A percentile compares a stretch with the other conserved stretches of the same genome.
phyloP scores from a whole-genome alignment of 768 basidiomycete genomes.

The Phylloporus sp. region DNA sequence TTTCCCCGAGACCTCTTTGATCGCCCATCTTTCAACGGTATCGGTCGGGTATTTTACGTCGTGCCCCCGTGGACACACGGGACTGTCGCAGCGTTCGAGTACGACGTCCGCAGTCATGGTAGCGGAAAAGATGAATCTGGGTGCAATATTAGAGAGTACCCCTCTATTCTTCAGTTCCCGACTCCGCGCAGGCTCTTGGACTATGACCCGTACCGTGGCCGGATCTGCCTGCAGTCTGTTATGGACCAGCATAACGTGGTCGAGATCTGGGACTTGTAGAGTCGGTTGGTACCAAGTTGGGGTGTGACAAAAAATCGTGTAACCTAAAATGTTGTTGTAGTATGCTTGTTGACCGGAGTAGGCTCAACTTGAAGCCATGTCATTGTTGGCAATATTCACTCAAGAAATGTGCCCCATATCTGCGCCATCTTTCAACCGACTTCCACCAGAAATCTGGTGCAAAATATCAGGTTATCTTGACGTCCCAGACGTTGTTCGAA shows the following conservation, averaged over 20 bases:
- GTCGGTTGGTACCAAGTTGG: neutral
- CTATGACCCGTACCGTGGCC: slow-evolving; percentile 19
- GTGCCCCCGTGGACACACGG: neutral
- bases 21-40: slow-evolving; percentile 12
- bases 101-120: neutral
- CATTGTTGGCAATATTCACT: too few species aligned
- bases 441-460: too few species aligned
- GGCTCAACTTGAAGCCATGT: too few species aligned
- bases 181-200: slow-evolving; percentile 1
- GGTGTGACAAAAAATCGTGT: too few species aligned
- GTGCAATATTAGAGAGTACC: neutral
- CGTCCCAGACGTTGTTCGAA: too few species aligned
- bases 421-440: too few species aligned
- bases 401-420: too few species aligned
- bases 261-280: slow-evolving; percentile 10
- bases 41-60: slow-evolving; percentile 7
- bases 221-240: slow-evolving; percentile 8
- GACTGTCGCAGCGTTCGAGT: slow-evolving; percentile 10
- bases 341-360: too few species aligned
- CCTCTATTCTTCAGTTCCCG: neutral
- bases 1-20: neutral
- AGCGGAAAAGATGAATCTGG: too few species aligned
- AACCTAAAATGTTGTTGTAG: too few species aligned
- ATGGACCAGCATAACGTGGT: slow-evolving; percentile 1
- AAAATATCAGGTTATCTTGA: too few species aligned